phyloP scores from a whole-genome alignment of 2,329 filamentous ascomycete genomes.

The Monosporascus sp. region DNA sequence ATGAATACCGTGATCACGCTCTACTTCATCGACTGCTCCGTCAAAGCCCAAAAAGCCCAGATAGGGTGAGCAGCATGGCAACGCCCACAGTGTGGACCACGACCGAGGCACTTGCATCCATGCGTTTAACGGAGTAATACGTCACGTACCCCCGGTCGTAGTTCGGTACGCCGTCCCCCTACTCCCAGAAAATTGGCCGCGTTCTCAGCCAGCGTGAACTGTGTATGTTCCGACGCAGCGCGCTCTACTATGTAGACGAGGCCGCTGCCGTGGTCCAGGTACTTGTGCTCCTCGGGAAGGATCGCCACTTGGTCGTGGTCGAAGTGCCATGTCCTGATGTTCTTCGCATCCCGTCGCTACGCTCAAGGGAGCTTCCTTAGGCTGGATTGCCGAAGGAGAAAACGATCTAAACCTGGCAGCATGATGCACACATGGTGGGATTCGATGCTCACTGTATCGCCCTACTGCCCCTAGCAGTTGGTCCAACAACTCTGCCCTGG shows the following conservation, averaged over 20 bases:
- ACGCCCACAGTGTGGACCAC: slow-evolving; percentile 20
- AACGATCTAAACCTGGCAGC: slow-evolving; percentile 13
- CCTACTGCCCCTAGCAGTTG: slow-evolving; percentile 10
- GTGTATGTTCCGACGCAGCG: slow-evolving; percentile 10
- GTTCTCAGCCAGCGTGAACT: slow-evolving; percentile 9
- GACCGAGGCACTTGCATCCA: slow-evolving; percentile 19
- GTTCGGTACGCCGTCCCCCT: not conserved
- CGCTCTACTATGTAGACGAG: slow-evolving; percentile 13
- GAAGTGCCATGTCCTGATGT: slow-evolving; percentile 16
- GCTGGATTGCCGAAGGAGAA: slow-evolving; percentile 19
- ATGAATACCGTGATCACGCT: slow-evolving; percentile 28
- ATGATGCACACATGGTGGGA: no score
- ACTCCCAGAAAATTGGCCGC: slow-evolving; percentile 8
- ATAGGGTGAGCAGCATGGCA: slow-evolving; percentile 28
- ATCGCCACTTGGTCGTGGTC: slow-evolving; percentile 11
- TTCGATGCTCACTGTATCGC: slow-evolving; percentile 19
- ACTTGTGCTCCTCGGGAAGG: slow-evolving; percentile 8
- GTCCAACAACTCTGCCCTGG: slow-evolving; percentile 12
- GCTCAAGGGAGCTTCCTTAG: slow-evolving; percentile 12
- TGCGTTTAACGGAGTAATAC: slow-evolving; percentile 10
- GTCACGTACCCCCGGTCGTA: slow-evolving; percentile 2
- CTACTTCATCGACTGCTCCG: slow-evolving; percentile 16
- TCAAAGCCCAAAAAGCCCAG: slow-evolving; percentile 24
- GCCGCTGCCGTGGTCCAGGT: slow-evolving; percentile 16
- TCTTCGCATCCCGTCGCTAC: slow-evolving; percentile 19